A percentile compares a stretch with the other conserved stretches of the same genome.
phyloP scores from a whole-genome alignment of 225 moss, liverwort and hornwort genomes.

The Polytrichum commune region DNA sequence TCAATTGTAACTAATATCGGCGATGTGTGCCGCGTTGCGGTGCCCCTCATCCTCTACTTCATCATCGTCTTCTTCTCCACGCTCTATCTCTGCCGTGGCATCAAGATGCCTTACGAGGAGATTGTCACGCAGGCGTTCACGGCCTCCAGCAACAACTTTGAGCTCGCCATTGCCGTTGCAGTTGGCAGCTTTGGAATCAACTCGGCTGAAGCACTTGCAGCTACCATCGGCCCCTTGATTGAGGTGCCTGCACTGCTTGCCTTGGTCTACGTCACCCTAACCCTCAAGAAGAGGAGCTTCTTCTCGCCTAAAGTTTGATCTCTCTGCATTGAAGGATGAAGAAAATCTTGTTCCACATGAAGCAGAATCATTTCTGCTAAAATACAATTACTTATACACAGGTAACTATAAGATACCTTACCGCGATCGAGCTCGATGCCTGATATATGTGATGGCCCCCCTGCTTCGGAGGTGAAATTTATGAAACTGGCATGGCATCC shows the following conservation, averaged over 20 bases:
- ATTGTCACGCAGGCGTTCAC: conserved; percentile 80
- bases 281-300: conserved; percentile 41
- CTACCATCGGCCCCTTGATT: conserved; percentile 82
- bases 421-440: no score
- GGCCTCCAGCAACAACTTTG: conserved; percentile 82
- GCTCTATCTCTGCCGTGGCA: conserved; percentile 43
- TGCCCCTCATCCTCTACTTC: conserved; percentile 76
- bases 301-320: neutral
- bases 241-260: conserved; percentile 76
- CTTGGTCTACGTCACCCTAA: conserved; percentile 61
- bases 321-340: no score
- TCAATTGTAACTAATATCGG: conserved; percentile 60
- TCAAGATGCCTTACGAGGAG: conserved; percentile 60
- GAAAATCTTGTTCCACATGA: no score
- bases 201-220: conserved; percentile 71
- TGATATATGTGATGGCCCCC: no score
- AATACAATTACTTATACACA: no score
- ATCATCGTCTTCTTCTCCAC: conserved; percentile 58
- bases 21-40: conserved; percentile 60
- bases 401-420: no score
- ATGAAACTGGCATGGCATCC: no score
- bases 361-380: no score
- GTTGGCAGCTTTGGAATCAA: conserved; percentile 88
- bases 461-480: no score
- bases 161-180: conserved; percentile 81